phyloP scores from a whole-genome alignment of 164 flowering plant genomes.

The Kalanchoe fedtschenkoi region DNA sequence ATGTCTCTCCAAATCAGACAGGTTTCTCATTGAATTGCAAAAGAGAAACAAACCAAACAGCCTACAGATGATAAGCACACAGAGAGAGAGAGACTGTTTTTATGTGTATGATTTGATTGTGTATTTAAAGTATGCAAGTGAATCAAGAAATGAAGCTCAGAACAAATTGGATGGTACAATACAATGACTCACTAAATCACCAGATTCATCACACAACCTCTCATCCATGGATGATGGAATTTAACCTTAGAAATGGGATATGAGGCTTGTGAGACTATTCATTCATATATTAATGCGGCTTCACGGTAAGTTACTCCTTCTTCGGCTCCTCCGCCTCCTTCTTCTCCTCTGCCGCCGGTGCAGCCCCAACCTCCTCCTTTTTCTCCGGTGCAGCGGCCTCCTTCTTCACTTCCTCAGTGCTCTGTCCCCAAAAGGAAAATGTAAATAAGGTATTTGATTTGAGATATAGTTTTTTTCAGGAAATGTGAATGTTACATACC shows the following conservation, averaged over 20 bases:
- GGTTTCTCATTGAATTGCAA: too few relatives aligned
- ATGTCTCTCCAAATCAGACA: too few relatives aligned
- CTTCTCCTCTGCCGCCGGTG: background rate
- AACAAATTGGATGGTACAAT: background rate
- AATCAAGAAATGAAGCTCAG: background rate
- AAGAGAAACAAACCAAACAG: too few relatives aligned
- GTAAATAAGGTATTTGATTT: background rate
- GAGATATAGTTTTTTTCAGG: background rate
- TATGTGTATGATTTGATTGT: too few relatives aligned
- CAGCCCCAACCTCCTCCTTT: background rate
- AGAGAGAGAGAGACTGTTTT: too few relatives aligned
- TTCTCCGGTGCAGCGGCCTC: background rate
- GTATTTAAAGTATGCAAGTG: background rate
- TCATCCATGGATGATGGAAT: too few relatives aligned
- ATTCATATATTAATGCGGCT: background rate
- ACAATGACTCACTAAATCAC: background rate
- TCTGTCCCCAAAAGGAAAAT: background rate
- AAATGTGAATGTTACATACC: background rate
- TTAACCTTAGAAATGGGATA: background rate
- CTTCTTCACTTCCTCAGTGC: background rate
- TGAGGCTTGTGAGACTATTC: slow-evolving; percentile 1
- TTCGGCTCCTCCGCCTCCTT: background rate
- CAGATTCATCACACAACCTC: background rate
- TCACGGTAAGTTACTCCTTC: background rate
- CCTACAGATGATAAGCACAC: too few relatives aligned